phyloP scores from a whole-genome alignment of 371 early-diverging fungal species.

The Blakeslea trispora region DNA sequence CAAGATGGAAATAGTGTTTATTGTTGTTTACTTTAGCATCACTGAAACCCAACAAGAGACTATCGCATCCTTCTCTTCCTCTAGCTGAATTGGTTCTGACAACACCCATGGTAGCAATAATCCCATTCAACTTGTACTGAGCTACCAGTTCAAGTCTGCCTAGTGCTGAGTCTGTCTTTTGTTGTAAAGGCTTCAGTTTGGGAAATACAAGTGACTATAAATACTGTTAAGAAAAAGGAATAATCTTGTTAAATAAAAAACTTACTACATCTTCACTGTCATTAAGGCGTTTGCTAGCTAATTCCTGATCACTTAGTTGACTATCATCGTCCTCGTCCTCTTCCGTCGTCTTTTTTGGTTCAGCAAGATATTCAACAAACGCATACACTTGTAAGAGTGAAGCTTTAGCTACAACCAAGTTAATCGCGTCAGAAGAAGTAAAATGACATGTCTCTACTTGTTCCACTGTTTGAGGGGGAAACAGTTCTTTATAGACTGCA shows the following conservation, averaged over 20 bases:
- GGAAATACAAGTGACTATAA: conserved; percentile 51
- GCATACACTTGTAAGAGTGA: conserved; percentile 82
- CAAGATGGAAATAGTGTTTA: not conserved
- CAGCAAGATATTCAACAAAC: conserved; percentile 66
- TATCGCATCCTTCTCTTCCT: conserved; percentile 76
- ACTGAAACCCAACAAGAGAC: conserved; percentile 82
- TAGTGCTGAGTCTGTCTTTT: conserved; percentile 36
- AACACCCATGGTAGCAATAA: conserved; percentile 76
- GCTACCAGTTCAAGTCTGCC: conserved; percentile 77
- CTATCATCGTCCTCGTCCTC: conserved; percentile 25
- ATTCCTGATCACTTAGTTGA: conserved; percentile 19
- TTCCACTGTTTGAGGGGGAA: conserved; percentile 82
- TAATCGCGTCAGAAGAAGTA: conserved; percentile 67
- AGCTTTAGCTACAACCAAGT: conserved; percentile 78
- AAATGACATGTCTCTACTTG: conserved; percentile 74
- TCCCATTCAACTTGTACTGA: conserved; percentile 79
- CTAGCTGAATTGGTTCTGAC: conserved; percentile 69
- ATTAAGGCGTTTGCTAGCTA: conserved; percentile 17
- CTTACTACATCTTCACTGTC: conserved; percentile 24
- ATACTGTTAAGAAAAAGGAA: too few relatives aligned
- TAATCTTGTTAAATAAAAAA: too few relatives aligned
- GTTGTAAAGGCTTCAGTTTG: conserved; percentile 39
- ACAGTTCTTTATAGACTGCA: conserved; percentile 77
- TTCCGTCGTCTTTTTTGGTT: conserved; percentile 23
- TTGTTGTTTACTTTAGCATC: conserved; percentile 85